Evolutionary conservation across 495 filamentous ascomycete genomes (phyloP), one percentile per base, ranked within the genome.

Genomic region (Tricharina praecox): DNA sequence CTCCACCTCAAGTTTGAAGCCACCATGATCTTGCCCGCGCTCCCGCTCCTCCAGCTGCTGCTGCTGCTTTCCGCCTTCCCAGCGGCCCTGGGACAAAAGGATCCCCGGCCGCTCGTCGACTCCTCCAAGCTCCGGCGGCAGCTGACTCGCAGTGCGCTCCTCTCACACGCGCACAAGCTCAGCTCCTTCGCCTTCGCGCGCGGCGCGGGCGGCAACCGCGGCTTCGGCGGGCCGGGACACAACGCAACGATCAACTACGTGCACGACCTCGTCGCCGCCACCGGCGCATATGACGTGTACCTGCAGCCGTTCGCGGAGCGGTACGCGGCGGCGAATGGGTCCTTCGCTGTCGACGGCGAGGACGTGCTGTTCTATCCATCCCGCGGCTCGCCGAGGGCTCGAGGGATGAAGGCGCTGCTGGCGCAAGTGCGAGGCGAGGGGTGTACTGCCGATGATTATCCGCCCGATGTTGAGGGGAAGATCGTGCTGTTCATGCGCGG

Each of bases 401-500:
- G 32, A 16, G 24, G 23, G 2, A 4, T 50, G 23, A 50, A 46
- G 23, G 51, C 48, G 9, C 32, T 38, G 15, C 13, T 50, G 8
- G 52, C 34, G 10, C 19, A 34, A 3, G 52, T 45, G 4, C 23
- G 23, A 3, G 48, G 52, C 3, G 41, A 54, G 21, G 52, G 52
- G 10, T 54, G 52, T 23, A 47, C 39, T 50, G 19, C 5, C 3
- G 50, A 32, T 16, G 40, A 43, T 35, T 47, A 25, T 30, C 7
- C 36, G 18, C 2, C 25, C 16, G 8, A 23, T 35, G 41, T 33
- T 0, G 48, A 58, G 1, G 71, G 69, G 11, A 65, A 69, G 10
- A 71, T 80, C 48, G 75, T 73, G 24, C 63, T 78, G 40, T 64
- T 80, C 38, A 53, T 60, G 41, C 66, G 76, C n/a, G 75, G 76